Base-by-base conservation (phyloP, 2,329 filamentous ascomycete genomes). In the Colletotrichum tanaceti region DNA sequence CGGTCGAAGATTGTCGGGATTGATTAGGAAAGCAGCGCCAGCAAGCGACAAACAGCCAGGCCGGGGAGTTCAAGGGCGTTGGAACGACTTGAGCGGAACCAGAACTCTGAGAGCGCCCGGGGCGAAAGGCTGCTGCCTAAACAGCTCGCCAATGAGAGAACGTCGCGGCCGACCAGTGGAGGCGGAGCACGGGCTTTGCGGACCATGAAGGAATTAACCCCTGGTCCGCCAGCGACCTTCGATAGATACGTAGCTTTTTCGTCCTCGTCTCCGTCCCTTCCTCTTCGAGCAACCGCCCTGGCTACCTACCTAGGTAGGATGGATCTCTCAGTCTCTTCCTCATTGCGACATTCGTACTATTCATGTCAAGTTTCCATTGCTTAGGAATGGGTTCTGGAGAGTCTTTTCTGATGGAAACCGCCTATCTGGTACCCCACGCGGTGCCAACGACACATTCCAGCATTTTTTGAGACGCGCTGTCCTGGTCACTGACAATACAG, bases 121-220 rank as follows among this genome's bases (percentile, higher is more conserved):
- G 64, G 71, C 61, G 53, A 59, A 32, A 72, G 73, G 73, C 77
- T 79, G 77, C 76, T 78, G 77, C 77, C 77, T 78, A 70, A 75
- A 55, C 54, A 28, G 41, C 50, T 20, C 59, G 59, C 62, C 71
- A 72, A 77, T 70, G 50, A 58, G 58, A 71, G 14, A 11, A 46
- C 74, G 74, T 73, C 46, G 60, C 55, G 49, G 58, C 58, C 61
- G 52, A 54, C 65, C 68, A 71, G 71, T 65, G 74, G 76, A 75
- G 77, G 73, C 76, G 74, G 73, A 73, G 54, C 50, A 57, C 57
- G 66, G 66, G 67, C 64, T 70, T 68, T 70, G 58, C 58, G 64
- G 46, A 59, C 58, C 38, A 47, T 4, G 46, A 58, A 70, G 67
- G 67, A 70, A 68, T 58, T 9, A 43, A 58, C 58, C 67, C 66